Conservation (phyloP, 345 rosid genomes). For the Eucalyptus decipiens region DNA sequence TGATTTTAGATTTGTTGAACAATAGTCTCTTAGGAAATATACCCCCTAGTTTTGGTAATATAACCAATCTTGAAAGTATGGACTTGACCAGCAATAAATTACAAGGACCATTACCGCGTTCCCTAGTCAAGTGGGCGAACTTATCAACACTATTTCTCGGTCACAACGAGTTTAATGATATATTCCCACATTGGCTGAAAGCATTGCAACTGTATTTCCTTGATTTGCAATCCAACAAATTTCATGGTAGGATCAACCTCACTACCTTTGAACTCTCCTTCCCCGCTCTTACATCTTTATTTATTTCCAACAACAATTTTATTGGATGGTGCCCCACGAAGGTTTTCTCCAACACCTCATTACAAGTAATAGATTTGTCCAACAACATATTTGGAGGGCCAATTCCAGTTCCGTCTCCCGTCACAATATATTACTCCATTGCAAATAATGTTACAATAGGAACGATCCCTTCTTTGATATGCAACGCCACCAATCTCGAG, state of each 20-base stretch:
- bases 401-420: background rate
- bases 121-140: background rate
- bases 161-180: background rate
- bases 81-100: background rate
- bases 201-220: accelerated
- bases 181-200: background rate
- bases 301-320: background rate
- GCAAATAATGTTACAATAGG: background rate
- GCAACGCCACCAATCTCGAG: accelerated
- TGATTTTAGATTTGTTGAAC: too few species aligned
- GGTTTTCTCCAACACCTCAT: background rate
- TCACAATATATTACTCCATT: accelerated
- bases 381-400: background rate
- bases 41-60: background rate
- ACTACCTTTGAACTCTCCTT: background rate
- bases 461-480: background rate
- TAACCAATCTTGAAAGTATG: accelerated
- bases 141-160: background rate
- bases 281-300: background rate
- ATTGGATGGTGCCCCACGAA: background rate
- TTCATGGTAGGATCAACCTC: background rate
- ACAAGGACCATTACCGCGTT: background rate
- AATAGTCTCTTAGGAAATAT: background rate
- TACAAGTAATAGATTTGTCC: accelerated
- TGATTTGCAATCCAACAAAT: background rate